Evolutionary conservation across 1,139 yeast species (phyloP).

Genomic region (Debaryomyces singareniensis): DNA sequence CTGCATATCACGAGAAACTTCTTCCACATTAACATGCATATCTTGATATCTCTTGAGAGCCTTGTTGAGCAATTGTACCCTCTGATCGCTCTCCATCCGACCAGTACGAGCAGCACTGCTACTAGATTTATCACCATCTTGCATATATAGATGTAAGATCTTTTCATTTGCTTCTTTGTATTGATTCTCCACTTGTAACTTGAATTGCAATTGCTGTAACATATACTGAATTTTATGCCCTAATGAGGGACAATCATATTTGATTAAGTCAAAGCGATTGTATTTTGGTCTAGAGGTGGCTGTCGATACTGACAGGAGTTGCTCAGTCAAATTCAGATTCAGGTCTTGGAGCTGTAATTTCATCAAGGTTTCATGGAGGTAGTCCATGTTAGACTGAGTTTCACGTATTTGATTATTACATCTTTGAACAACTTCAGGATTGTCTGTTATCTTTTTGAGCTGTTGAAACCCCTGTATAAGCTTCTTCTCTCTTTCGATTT

Average conservation of each 20-base stretch:
- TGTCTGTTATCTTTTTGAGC: conserved; percentile 69
- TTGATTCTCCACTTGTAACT: conserved; percentile 88
- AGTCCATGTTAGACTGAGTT: conserved; percentile 85
- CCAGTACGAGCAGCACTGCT: conserved; percentile 90
- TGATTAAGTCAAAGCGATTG: conserved; percentile 73
- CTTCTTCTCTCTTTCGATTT: conserved; percentile 82
- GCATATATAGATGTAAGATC: conserved; percentile 73
- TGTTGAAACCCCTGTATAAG: conserved; percentile 84
- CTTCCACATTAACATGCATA: conserved; percentile 70
- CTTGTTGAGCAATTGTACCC: conserved; percentile 76
- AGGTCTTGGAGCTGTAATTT: conserved; percentile 44
- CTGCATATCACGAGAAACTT: conserved; percentile 58
- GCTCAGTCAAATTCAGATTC: conserved; percentile 8
- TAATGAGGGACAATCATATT: conserved; percentile 88
- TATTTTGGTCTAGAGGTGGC: conserved; percentile 33
- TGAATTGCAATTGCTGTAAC: conserved; percentile 91
- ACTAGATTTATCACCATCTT: conserved; percentile 85
- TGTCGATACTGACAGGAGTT: conserved; percentile 5
- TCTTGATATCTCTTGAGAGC: conserved; percentile 84
- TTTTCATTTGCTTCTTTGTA: conserved; percentile 90
- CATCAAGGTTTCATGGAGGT: conserved; percentile 69
- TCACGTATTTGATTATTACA: conserved; percentile 90
- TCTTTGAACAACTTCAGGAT: conserved; percentile 78
- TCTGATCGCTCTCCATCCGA: conserved; percentile 73
- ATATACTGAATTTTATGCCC: conserved; percentile 95